phyloP scores from a whole-genome alignment of 177 flowering plant species.

The Vitis hybrid region DNA sequence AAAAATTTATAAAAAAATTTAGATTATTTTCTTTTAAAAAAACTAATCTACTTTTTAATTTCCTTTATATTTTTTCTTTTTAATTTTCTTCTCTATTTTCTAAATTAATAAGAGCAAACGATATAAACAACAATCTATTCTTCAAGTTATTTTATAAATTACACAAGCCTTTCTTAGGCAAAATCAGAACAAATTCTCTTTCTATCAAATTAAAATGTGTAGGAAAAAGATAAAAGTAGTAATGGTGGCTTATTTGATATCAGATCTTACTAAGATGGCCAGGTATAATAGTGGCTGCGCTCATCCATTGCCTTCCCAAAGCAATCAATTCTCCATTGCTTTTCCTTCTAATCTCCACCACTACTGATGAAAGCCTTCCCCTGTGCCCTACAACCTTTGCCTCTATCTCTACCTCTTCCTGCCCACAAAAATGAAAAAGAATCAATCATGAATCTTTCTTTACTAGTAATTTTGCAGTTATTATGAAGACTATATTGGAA shows the following conservation, averaged over 20 bases:
- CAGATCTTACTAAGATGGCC: constrained; percentile 17
- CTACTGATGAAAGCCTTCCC: constrained; percentile 26
- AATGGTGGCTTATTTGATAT: background rate
- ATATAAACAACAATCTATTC: no score
- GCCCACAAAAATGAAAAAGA: background rate
- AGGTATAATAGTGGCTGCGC: background rate
- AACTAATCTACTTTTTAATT: no score
- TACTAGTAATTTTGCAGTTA: no score
- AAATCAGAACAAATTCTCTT: background rate
- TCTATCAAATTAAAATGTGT: background rate
- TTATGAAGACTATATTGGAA: no score
- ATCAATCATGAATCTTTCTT: no score
- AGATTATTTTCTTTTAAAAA: no score
- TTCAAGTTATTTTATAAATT: no score
- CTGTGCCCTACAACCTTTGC: constrained; percentile 28
- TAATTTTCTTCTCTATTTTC: no score
- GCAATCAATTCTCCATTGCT: constrained; percentile 35
- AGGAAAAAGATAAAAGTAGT: background rate
- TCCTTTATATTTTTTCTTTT: no score
- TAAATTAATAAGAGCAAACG: no score
- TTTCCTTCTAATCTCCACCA: constrained; percentile 38
- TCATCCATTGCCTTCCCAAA: constrained; percentile 43
- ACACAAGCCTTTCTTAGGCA: no score
- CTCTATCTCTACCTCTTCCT: constrained; percentile 57
- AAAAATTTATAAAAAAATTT: no score